A percentile compares a stretch with the other conserved stretches of the same genome.
Conservation (phyloP, 2,329 filamentous ascomycete species). For the Apiospora koreana region DNA sequence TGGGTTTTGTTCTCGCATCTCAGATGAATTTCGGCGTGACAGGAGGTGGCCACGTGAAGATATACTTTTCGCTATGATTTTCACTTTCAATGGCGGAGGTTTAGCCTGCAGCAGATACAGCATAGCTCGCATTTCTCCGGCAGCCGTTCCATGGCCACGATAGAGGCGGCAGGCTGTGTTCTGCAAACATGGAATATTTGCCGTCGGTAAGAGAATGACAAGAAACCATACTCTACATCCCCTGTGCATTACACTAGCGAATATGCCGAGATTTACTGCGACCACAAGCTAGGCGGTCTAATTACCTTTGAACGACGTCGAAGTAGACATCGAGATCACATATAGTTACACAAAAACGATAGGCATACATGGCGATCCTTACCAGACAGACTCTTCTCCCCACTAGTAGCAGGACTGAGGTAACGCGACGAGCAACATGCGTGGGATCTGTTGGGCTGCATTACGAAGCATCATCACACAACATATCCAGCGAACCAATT, state of each 20-base stretch:
- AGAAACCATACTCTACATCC: neutral
- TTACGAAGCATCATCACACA: neutral
- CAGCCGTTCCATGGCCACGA: neutral
- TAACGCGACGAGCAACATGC: neutral
- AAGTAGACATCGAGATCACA: neutral
- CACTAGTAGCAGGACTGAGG: neutral
- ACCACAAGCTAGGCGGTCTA: neutral
- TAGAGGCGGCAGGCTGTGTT: neutral
- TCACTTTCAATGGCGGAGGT: no score
- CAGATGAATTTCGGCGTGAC: neutral
- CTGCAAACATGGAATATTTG: neutral
- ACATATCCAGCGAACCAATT: no score
- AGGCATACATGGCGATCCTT: neutral
- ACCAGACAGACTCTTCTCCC: neutral
- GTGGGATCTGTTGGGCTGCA: neutral
- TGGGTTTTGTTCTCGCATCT: neutral
- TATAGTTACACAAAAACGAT: neutral
- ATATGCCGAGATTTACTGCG: neutral
- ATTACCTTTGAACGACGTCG: constrained; percentile 5
- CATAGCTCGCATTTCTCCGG: neutral
- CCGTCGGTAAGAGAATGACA: neutral
- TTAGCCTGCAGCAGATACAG: neutral
- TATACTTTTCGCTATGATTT: neutral
- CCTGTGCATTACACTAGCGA: neutral
- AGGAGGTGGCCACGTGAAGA: neutral